Evolutionary conservation across 805 yeast genomes (phyloP).

Genomic region (Metschnikowia amazonensis): DNA sequence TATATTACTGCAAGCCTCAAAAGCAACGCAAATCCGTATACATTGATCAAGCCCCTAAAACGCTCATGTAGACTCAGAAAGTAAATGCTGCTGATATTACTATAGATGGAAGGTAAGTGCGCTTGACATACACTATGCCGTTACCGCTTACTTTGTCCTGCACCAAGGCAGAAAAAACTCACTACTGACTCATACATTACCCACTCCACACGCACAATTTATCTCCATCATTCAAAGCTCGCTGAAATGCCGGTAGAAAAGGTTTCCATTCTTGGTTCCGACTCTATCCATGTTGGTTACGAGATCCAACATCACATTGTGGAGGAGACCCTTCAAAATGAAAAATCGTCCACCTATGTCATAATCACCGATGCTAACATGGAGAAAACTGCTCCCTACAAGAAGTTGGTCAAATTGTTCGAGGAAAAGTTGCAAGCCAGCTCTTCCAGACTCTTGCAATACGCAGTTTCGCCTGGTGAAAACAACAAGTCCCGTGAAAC

Average conservation of each 20-base stretch:
- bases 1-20: not conserved
- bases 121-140: not conserved
- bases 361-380: slow-evolving; percentile 84
- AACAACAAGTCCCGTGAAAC: slow-evolving; percentile 82
- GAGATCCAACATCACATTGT: slow-evolving; percentile 73
- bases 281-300: slow-evolving; percentile 87
- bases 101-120: not conserved
- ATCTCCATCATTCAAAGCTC: slow-evolving; percentile 4
- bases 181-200: slow-evolving; percentile 6
- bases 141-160: slow-evolving; percentile 2
- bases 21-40: too few relatives aligned
- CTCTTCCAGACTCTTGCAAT: slow-evolving; percentile 67
- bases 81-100: not conserved
- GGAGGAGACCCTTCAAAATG: slow-evolving; percentile 53
- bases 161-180: slow-evolving; percentile 5
- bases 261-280: slow-evolving; percentile 76
- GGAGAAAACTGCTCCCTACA: slow-evolving; percentile 58
- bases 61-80: not conserved
- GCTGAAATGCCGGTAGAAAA: slow-evolving; percentile 35
- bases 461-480: slow-evolving; percentile 88
- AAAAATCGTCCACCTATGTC: slow-evolving; percentile 88
- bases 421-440: slow-evolving; percentile 32
- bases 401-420: slow-evolving; percentile 44
- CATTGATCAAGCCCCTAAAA: not conserved
- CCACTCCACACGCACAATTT: not conserved